phyloP scores from a whole-genome alignment of 257 asterid genomes.

The Ajuga chamaepitys region DNA sequence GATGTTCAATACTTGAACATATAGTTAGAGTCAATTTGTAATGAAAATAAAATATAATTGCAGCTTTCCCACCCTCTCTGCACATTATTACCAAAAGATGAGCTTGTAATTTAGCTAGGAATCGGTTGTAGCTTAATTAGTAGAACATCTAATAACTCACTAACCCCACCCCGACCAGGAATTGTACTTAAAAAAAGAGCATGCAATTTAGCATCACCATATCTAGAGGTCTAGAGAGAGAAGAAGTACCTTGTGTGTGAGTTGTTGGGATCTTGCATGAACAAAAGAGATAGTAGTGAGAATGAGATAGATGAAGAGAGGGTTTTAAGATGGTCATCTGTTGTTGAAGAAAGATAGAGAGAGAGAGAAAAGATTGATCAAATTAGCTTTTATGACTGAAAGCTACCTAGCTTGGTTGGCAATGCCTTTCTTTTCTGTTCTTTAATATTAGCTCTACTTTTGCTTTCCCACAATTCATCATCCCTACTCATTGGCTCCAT shows the following conservation, averaged over 20 bases:
- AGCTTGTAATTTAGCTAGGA: no score
- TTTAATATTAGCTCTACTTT: conserved; percentile 25
- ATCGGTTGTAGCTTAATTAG: no score
- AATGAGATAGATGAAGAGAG: conserved; percentile 15
- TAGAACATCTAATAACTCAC: no score
- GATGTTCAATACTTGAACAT: no score
- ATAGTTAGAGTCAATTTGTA: no score
- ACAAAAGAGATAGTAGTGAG: conserved; percentile 20
- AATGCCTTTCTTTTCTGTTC: conserved; percentile 24
- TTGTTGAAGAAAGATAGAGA: neutral
- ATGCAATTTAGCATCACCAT: neutral
- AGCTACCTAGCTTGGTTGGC: conserved; percentile 42
- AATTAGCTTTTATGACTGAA: conserved; percentile 30
- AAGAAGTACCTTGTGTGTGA: conserved; percentile 28
- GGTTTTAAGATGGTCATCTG: conserved; percentile 32
- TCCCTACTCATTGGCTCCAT: conserved; percentile 25
- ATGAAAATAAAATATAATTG: no score
- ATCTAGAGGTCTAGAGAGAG: conserved; percentile 11
- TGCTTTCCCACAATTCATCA: conserved; percentile 37
- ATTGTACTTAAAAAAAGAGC: no score
- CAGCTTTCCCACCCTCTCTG: neutral
- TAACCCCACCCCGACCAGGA: no score
- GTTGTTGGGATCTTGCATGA: conserved; percentile 52
- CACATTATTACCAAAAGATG: neutral
- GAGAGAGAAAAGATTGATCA: conserved; percentile 2